Percentiles rank a stretch among this genome's conserved stretches.
phyloP scores from a whole-genome alignment of 2,329 filamentous ascomycete species.

The Rutstroemia sp. region DNA sequence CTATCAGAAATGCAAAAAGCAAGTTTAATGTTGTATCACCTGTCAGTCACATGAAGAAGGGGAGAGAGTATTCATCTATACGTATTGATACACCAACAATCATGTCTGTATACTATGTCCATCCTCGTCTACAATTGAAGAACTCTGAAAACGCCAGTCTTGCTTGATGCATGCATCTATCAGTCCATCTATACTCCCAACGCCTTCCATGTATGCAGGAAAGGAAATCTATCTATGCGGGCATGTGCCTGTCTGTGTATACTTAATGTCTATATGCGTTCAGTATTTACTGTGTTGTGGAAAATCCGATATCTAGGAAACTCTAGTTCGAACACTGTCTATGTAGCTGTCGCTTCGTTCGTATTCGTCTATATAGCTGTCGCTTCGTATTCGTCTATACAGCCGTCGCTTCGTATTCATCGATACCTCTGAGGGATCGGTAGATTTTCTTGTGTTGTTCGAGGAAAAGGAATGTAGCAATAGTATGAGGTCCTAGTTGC shows the following conservation, averaged over 20 bases:
- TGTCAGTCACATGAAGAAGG: no score
- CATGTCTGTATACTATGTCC: background rate
- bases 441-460: constrained; percentile 81
- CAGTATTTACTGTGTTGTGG: background rate
- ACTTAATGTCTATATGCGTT: background rate
- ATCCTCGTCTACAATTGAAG: background rate
- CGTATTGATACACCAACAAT: no score
- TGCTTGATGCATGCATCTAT: background rate
- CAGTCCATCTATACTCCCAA: background rate
- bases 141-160: background rate
- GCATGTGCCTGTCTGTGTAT: background rate
- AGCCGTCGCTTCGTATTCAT: constrained; percentile 13
- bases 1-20: no score
- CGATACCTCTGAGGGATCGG: constrained; percentile 38
- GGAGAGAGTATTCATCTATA: no score
- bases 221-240: background rate
- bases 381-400: constrained; percentile 14
- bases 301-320: background rate
- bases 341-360: constrained; percentile 8
- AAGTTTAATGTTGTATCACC: no score
- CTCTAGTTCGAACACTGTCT: background rate
- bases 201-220: background rate
- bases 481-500: constrained; percentile 61
- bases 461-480: constrained; percentile 79
- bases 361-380: background rate